A percentile compares a stretch with the other conserved stretches of the same genome.
Conservation (phyloP, 148 eudicot genomes). For the Rhododendron griersonianum region DNA sequence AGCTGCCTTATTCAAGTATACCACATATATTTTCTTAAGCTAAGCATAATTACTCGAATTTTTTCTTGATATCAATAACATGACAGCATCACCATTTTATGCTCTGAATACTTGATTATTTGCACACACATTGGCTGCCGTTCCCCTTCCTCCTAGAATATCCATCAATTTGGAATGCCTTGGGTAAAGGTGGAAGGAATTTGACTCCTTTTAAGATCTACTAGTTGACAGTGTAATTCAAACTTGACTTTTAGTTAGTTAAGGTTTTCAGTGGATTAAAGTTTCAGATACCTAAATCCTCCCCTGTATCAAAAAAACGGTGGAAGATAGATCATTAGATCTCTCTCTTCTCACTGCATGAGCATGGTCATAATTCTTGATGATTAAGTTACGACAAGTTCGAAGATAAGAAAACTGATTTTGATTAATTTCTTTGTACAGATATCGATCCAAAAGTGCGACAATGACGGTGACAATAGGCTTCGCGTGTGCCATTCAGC, state of each 20-base stretch:
- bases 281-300: not conserved
- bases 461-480: constrained; percentile 87
- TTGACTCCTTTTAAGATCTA: not conserved
- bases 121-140: not conserved
- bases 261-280: not conserved
- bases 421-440: constrained; percentile 18
- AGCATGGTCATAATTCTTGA: not conserved
- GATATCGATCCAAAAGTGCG: constrained; percentile 96
- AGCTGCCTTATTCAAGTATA: not conserved
- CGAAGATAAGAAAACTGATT: not conserved
- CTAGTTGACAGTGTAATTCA: not conserved
- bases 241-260: not conserved
- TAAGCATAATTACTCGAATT: not conserved
- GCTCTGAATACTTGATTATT: not conserved
- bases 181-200: not conserved
- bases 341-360: not conserved
- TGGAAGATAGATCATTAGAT: not conserved
- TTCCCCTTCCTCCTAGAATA: not conserved
- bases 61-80: not conserved
- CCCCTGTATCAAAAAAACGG: not conserved
- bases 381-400: not conserved
- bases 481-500: constrained; percentile 92
- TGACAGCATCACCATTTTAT: not conserved
- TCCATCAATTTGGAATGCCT: not conserved
- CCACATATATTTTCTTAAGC: not conserved